phyloP scores from a whole-genome alignment of 371 early-diverging fungal species.

The Lichtheimia ramosa region DNA sequence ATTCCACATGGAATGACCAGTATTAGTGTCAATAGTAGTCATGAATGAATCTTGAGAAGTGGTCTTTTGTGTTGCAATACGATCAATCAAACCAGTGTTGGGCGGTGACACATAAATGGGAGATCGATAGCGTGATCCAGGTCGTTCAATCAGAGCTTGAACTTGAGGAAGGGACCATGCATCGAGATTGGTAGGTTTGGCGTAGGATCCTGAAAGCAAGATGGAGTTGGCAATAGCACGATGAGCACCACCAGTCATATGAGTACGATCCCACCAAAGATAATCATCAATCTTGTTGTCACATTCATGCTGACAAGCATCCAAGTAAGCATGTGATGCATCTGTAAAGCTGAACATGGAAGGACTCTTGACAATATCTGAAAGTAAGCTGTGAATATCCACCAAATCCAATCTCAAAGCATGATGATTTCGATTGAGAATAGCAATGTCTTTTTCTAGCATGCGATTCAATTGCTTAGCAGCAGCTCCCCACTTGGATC shows the following conservation, averaged over 20 bases:
- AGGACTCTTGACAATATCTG: conserved; percentile 34
- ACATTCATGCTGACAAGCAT: conserved; percentile 19
- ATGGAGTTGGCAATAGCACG: conserved; percentile 35
- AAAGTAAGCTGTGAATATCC: conserved; percentile 29
- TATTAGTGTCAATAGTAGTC: background rate
- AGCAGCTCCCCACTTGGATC: conserved; percentile 22
- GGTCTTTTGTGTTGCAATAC: conserved; percentile 12
- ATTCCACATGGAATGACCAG: no score
- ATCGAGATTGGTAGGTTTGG: conserved; percentile 12
- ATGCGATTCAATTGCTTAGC: conserved; percentile 28
- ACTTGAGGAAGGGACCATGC: conserved; percentile 6
- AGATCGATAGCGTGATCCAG: conserved; percentile 23
- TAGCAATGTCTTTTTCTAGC: conserved; percentile 28
- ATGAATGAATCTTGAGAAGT: background rate
- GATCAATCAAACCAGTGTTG: conserved; percentile 25
- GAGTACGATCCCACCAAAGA: conserved; percentile 50
- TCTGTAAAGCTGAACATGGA: conserved; percentile 29
- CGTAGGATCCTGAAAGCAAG: conserved; percentile 33
- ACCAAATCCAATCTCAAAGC: conserved; percentile 36
- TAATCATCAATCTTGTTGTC: conserved; percentile 26
- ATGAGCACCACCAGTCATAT: conserved; percentile 43
- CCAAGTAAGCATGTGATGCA: conserved; percentile 25
- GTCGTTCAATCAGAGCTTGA: conserved; percentile 13
- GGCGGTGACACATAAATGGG: conserved; percentile 21
- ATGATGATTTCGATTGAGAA: conserved; percentile 38